Percentiles rank a stretch among this genome's conserved stretches.
These are phyloP conservation scores for Candida incommunis DNA, from an alignment of 805 yeast genomes.

Conservation along the genomic window DNA sequence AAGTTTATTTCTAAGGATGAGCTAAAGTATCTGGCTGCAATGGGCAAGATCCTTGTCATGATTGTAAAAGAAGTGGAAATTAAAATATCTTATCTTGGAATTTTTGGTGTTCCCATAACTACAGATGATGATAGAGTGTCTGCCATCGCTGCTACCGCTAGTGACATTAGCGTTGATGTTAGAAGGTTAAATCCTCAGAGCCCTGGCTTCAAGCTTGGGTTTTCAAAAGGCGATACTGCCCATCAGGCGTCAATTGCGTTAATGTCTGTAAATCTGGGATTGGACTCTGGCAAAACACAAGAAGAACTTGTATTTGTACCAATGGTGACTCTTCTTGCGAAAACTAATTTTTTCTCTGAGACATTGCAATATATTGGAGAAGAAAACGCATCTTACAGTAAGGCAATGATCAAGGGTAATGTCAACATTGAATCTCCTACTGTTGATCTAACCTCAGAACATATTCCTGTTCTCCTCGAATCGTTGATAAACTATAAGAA, in stretches of 20 bases:
- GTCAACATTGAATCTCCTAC: conserved; percentile 24
- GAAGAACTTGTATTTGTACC: conserved; percentile 27
- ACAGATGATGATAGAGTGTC: conserved; percentile 5
- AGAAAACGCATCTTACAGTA: conserved; percentile 12
- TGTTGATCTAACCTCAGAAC: conserved; percentile 23
- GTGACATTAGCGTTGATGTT: conserved; percentile 23
- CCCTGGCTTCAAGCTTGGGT: conserved; percentile 26
- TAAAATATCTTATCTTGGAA: conserved; percentile 19
- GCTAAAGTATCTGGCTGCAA: conserved; percentile 10
- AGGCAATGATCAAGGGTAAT: conserved; percentile 17
- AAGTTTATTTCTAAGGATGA: conserved; percentile 6
- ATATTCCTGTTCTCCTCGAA: conserved; percentile 19
- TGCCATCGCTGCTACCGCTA: conserved; percentile 16
- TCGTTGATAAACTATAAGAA: conserved; percentile 3
- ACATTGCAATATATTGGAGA: conserved; percentile 20
- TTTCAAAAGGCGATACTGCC: conserved; percentile 21
- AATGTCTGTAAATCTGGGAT: conserved; percentile 21
- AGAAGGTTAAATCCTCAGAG: conserved; percentile 25
- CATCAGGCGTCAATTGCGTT: conserved; percentile 25
- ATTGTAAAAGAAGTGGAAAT: conserved; percentile 24
- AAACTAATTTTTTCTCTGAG: conserved; percentile 22
- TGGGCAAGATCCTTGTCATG: conserved; percentile 17
- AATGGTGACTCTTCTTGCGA: conserved; percentile 20
- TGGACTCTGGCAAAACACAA: conserved; percentile 17
- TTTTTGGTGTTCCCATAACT: conserved; percentile 15